phyloP scores from a whole-genome alignment of 257 asterid genomes.

The Nicotiana benthamiana region DNA sequence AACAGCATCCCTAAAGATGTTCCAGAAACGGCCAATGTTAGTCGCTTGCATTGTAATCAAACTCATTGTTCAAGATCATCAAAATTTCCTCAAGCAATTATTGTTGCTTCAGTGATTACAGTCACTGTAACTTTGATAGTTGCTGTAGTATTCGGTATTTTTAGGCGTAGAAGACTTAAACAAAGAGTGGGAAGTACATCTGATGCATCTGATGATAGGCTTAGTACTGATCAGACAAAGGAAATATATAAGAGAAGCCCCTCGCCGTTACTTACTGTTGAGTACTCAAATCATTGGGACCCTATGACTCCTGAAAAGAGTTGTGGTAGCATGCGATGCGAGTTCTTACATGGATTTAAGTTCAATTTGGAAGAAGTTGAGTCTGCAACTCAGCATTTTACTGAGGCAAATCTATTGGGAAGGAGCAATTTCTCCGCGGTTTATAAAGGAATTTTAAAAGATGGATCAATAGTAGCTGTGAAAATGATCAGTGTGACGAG shows the following conservation, averaged over 20 bases:
- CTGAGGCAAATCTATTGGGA: slow-evolving; percentile 67
- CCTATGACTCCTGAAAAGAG: slow-evolving; percentile 28
- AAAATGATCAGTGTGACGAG: slow-evolving; percentile 67
- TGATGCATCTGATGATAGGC: slow-evolving; percentile 43
- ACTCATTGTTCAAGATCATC: slow-evolving; percentile 55
- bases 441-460: slow-evolving; percentile 68
- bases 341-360: slow-evolving; percentile 32
- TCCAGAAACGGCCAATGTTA: slow-evolving; percentile 46
- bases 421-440: slow-evolving; percentile 73
- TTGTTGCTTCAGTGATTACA: slow-evolving; percentile 40
- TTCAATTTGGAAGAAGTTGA: slow-evolving; percentile 83
- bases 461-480: slow-evolving; percentile 69
- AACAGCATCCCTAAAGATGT: slow-evolving; percentile 10
- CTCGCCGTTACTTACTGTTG: slow-evolving; percentile 44
- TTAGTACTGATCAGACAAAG: slow-evolving; percentile 33
- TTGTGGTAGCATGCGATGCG: slow-evolving; percentile 27
- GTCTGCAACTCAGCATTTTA: slow-evolving; percentile 92
- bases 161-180: slow-evolving; percentile 41
- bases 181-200: slow-evolving; percentile 60
- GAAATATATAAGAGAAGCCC: slow-evolving; percentile 45
- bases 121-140: slow-evolving; percentile 21
- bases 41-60: slow-evolving; percentile 34
- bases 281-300: slow-evolving; percentile 46
- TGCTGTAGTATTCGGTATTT: slow-evolving; percentile 25
- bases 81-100: slow-evolving; percentile 38